Conservation (phyloP, 805 yeast genomes). For the Yamadazyma philogaea region DNA sequence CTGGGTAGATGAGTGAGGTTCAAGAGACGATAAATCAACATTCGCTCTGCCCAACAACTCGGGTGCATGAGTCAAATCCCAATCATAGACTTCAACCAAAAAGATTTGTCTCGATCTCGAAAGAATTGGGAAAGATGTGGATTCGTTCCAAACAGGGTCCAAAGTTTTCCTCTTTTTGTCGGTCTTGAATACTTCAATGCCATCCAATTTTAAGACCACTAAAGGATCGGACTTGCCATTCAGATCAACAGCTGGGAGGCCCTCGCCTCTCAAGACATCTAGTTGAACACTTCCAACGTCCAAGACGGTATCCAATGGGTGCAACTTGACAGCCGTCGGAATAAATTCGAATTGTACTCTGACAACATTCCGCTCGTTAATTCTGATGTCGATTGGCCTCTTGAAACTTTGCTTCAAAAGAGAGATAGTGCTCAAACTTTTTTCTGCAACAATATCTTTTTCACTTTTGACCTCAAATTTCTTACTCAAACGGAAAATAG, state of each 20-base stretch:
- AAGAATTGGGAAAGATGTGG: constrained; percentile 53
- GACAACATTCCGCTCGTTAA: constrained; percentile 40
- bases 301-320: constrained; percentile 56
- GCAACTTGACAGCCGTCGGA: constrained; percentile 55
- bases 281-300: constrained; percentile 66
- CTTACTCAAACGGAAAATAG: constrained; percentile 56
- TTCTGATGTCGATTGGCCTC: constrained; percentile 43
- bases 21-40: constrained; percentile 49
- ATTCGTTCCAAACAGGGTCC: constrained; percentile 77
- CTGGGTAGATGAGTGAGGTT: constrained; percentile 43
- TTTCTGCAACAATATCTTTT: constrained; percentile 52
- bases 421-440: constrained; percentile 48
- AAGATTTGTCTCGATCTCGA: constrained; percentile 59
- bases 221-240: constrained; percentile 81
- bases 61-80: constrained; percentile 76
- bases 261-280: constrained; percentile 54
- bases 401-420: constrained; percentile 49
- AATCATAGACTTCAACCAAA: constrained; percentile 56
- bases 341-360: constrained; percentile 54
- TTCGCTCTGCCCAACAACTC: constrained; percentile 53
- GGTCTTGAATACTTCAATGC: constrained; percentile 52
- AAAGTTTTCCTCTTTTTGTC: constrained; percentile 63
- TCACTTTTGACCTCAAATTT: constrained; percentile 44
- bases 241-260: constrained; percentile 57
- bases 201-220: constrained; percentile 51